phyloP scores from a whole-genome alignment of 306 rosid genomes.

The Ochetophila trinervis region DNA sequence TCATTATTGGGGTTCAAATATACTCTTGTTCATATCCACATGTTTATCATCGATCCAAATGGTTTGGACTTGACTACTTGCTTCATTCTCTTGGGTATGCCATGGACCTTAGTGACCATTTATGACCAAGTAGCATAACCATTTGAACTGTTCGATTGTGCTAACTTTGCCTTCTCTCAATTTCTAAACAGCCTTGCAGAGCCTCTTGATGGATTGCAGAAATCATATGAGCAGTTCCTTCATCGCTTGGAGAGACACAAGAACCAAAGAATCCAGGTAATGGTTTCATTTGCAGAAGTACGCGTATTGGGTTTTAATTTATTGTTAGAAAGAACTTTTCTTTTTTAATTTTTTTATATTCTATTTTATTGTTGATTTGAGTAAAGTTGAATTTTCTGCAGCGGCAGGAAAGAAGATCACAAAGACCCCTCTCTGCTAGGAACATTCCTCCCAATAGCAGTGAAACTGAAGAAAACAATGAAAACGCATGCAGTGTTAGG shows the following conservation, averaged over 20 bases:
- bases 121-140: background rate
- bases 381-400: conserved; percentile 9
- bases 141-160: conserved; percentile 14
- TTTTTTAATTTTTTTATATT: too few relatives aligned
- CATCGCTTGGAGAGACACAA: conserved; percentile 59
- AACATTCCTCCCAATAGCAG: conserved; percentile 23
- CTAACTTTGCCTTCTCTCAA: conserved; percentile 18
- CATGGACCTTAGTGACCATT: background rate
- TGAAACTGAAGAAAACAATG: conserved; percentile 33
- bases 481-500: conserved; percentile 23
- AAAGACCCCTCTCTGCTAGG: conserved; percentile 35
- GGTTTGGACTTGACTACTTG: background rate
- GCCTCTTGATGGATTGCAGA: conserved; percentile 70
- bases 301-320: conserved; percentile 21
- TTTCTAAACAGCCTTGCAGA: conserved; percentile 70
- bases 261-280: conserved; percentile 55
- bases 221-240: conserved; percentile 82
- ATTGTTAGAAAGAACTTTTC: conserved; percentile 1
- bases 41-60: background rate
- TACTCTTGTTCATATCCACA: background rate
- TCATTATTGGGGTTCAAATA: too few relatives aligned
- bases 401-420: conserved; percentile 47
- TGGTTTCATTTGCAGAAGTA: conserved; percentile 1
- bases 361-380: conserved; percentile 7
- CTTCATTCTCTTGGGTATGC: background rate